These are phyloP conservation scores for Phycomyces nitens DNA, from an alignment of 192 early-diverging fungal genomes.

Conservation along the genomic window DNA sequence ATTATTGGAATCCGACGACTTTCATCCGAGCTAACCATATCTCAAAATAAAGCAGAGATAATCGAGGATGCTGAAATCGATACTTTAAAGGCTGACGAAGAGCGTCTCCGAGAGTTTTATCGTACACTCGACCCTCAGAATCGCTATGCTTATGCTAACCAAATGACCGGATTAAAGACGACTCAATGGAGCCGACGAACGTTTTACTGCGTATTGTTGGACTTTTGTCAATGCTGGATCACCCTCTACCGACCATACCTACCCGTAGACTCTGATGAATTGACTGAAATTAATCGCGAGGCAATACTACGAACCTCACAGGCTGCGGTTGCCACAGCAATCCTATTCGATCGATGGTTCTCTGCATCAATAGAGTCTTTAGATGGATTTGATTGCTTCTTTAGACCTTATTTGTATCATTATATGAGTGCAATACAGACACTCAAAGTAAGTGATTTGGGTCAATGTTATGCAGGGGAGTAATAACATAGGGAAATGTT, in stretches of 20 bases:
- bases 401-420: constrained; percentile 32
- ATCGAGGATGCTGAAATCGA: too few relatives aligned
- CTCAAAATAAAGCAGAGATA: too few relatives aligned
- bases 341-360: constrained; percentile 18
- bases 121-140: background rate
- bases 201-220: constrained; percentile 19
- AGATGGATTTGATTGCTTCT: constrained; percentile 26
- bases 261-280: background rate
- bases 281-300: background rate
- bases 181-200: constrained; percentile 14
- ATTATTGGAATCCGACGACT: constrained; percentile 11
- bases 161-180: background rate
- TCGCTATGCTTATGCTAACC: background rate
- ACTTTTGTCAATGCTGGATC: constrained; percentile 28
- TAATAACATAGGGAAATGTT: background rate
- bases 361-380: constrained; percentile 2
- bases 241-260: constrained; percentile 12
- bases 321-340: constrained; percentile 10
- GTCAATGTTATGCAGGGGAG: too few relatives aligned
- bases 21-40: background rate
- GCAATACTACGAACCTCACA: constrained; percentile 19
- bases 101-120: constrained; percentile 1
- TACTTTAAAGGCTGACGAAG: background rate
- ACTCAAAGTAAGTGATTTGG: constrained; percentile 16
- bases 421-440: constrained; percentile 21